A percentile compares a stretch with the other conserved stretches of the same genome.
Evolutionary conservation across 371 early-diverging fungal species (phyloP).

Genomic region (Capillidium heterosporum): DNA sequence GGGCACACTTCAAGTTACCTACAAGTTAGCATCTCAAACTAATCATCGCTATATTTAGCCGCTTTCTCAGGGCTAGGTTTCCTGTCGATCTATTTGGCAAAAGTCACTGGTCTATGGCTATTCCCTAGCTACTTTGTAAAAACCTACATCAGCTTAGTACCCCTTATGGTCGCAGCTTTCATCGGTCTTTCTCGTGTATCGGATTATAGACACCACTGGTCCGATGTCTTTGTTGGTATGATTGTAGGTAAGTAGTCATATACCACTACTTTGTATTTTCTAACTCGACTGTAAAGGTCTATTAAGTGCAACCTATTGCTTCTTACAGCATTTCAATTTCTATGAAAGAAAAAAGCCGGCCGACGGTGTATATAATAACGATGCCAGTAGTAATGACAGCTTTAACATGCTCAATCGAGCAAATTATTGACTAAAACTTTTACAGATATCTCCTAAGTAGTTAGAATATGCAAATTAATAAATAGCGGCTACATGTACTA

Average conservation of each 20-base stretch:
- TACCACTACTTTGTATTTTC: too few relatives aligned
- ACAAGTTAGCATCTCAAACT: neutral
- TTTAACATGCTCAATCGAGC: too few relatives aligned
- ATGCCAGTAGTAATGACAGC: too few relatives aligned
- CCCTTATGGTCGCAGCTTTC: conserved; percentile 35
- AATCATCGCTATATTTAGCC: conserved; percentile 13
- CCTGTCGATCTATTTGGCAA: conserved; percentile 46
- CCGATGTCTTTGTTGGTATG: conserved; percentile 53
- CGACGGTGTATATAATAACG: too few relatives aligned
- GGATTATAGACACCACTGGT: conserved; percentile 77
- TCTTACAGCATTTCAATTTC: too few relatives aligned
- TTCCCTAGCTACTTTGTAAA: conserved; percentile 35
- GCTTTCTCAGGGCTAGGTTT: conserved; percentile 57
- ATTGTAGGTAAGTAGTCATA: conserved; percentile 5
- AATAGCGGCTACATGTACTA: too few relatives aligned
- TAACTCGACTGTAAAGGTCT: too few relatives aligned
- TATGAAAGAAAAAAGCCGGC: too few relatives aligned
- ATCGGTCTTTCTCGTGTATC: conserved; percentile 48
- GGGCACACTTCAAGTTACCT: conserved; percentile 69
- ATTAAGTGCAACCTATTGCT: too few relatives aligned
- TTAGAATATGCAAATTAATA: too few relatives aligned
- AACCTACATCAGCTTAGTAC: conserved; percentile 33
- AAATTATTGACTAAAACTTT: too few relatives aligned
- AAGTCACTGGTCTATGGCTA: conserved; percentile 50
- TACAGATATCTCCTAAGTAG: too few relatives aligned